Base-by-base conservation (phyloP, 164 flowering plant genomes). In the Nelumbo lutea region DNA sequence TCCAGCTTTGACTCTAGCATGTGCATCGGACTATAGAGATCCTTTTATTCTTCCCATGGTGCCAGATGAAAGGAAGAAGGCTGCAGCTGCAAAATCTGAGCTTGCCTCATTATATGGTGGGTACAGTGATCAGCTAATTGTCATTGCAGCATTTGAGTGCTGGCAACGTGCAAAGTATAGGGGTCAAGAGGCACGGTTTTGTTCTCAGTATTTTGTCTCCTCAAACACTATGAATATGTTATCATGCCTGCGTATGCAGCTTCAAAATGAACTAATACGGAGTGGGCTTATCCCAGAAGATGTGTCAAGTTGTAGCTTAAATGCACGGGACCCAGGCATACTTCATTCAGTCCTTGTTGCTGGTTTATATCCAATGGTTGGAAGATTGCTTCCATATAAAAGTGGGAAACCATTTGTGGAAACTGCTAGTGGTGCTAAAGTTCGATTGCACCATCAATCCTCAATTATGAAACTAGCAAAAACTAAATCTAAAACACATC, bases 1-100 rank as follows among this genome's bases (percentile, higher is more conserved):
- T 70, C 99, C 99, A 27, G 99, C 99, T 43, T 69, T 96, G 70
- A 93, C 98, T 51, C 63, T 93, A 46, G 99, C 99, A 46, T 91
- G 98, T 81, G 96, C 97, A 3, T 73, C 92, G 59, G 96, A 88
- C 73, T 87, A 76, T 56, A 82, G 77, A 79, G 91, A 88, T 59
- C 98, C 97, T 38, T 96, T 93, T 72, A 75, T 87, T 48, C 75
- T 93, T 47, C 97, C 99, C 39, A 79, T 88, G 86, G 77, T 75
- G 6, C 91, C 93, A 42, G 65, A 77, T 64, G 88, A 85, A 46
- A 93, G 76, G 81, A 83, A 85, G 76, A 88, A 53, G 83, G 96
- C 93, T 43, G 68, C 72, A 40, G 85, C 76, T 68, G 96, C 95
- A 59, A 90, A 80, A 78, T 61, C 64, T 1, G 88, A 88, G 82